Base-by-base conservation (phyloP, 2,329 filamentous ascomycete species). In the Paracorniculantispora psalliotae region DNA sequence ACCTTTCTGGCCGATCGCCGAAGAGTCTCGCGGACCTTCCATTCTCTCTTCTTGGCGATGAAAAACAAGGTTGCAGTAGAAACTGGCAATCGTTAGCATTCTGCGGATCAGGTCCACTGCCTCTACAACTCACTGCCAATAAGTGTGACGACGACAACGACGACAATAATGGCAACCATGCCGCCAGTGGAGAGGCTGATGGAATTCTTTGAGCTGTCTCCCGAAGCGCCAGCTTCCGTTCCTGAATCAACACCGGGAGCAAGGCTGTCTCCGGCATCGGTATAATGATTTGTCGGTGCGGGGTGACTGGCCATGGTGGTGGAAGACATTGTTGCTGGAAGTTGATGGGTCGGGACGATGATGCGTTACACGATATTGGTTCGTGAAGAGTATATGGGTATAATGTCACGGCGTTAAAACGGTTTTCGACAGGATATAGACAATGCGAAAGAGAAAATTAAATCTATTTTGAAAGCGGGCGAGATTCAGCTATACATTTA, bases 1-100 rank as follows among this genome's bases (percentile, higher is more conserved):
- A 88, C 83, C 67, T 78, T 84, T 62, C 79, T 80, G 33, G 85
- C 84, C 1, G 89, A 92, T 63, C 83, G 84, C 58, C 87, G 82
- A 59, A 96, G 79, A 30, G 81, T 88, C 69, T 90, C 84, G 60
- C 86, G 84, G 64, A 94, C 78, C 64, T 86, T 89, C 91, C 91
- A 94, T 72, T 92, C 89, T 49, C 87, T 84, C 76, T 91, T 92
- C 79, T 94, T 94, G 58, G 91, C 89, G 39, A 93, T 71, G 71
- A 87, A 91, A 76, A 89, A 96, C 28, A 94, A 82, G 2, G 84
- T 75, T 2, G 85, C 83, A 35, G 82, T 87, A 23, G 79, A 79
- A 62, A 87, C 88, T 89, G 64, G 43, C 9, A 26, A 12, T 26
- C 5, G 37, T 52, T 37, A 58, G 47, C 10, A 17, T 19, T 23